phyloP scores from a whole-genome alignment of 192 early-diverging fungal genomes.

The Podila horticola region DNA sequence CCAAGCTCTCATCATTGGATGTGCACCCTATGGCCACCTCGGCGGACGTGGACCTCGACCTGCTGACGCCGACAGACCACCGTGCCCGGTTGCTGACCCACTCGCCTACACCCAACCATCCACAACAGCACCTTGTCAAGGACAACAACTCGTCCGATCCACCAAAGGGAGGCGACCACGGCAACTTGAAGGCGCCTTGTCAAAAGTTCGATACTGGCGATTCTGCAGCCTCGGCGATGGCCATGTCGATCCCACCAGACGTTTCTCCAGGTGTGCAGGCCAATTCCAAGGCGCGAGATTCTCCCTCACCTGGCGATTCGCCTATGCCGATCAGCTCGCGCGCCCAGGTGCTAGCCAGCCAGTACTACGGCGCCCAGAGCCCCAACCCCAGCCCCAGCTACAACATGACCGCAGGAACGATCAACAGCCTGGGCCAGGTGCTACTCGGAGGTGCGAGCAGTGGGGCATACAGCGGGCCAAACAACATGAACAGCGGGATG shows the following conservation, averaged over 20 bases:
- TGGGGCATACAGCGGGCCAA: background rate
- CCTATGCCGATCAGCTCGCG: slow-evolving; percentile 4
- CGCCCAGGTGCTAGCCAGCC: background rate
- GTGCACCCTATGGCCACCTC: slow-evolving; percentile 1
- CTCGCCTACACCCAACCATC: background rate
- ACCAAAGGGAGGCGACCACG: background rate
- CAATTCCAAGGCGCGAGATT: slow-evolving; percentile 11
- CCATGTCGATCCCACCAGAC: slow-evolving; percentile 11
- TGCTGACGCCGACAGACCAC: background rate
- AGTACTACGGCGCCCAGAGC: background rate
- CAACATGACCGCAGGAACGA: background rate
- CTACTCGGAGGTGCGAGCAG: background rate
- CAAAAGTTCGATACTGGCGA: background rate
- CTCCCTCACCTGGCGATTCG: background rate
- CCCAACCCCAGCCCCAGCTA: background rate
- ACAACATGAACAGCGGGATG: background rate
- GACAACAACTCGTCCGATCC: background rate
- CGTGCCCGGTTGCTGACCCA: background rate
- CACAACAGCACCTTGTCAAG: background rate
- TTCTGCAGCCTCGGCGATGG: background rate
- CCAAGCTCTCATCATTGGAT: background rate
- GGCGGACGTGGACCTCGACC: background rate
- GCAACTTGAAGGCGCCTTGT: background rate
- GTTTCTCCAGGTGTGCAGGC: slow-evolving; percentile 28
- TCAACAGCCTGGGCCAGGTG: background rate